These are phyloP conservation scores for Rhododendron simsii DNA, from an alignment of 148 eudicot genomes.

Conservation along the genomic window DNA sequence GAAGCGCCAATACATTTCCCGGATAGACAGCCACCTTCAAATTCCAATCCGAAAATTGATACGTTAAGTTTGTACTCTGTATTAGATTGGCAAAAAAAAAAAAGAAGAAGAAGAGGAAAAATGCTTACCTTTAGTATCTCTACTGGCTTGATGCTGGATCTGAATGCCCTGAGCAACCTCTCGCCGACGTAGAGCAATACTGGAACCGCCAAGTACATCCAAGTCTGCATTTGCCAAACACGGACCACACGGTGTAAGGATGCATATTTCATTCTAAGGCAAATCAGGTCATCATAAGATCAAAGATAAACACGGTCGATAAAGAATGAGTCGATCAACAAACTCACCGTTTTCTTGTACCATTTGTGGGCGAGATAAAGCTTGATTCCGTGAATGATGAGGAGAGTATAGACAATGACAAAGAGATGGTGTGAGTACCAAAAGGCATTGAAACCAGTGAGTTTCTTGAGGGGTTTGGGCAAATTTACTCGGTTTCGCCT, in stretches of 20 bases:
- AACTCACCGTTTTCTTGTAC: constrained; percentile 41
- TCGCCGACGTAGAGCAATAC: constrained; percentile 36
- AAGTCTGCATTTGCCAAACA: constrained; percentile 31
- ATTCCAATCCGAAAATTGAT: neutral
- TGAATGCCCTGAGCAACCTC: constrained; percentile 41
- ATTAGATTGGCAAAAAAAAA: neutral
- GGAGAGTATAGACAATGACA: constrained; percentile 42
- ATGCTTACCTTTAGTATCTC: constrained; percentile 39
- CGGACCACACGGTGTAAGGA: neutral
- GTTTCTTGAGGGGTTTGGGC: constrained; percentile 41
- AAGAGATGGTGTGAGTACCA: constrained; percentile 61
- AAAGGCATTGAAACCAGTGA: constrained; percentile 57
- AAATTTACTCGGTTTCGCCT: constrained; percentile 36
- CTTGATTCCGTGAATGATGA: constrained; percentile 41
- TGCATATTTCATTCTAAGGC: neutral
- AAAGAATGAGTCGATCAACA: neutral
- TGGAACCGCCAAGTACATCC: constrained; percentile 56
- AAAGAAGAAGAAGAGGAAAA: neutral
- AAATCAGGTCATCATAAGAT: neutral
- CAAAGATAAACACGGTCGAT: neutral
- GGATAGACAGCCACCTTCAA: constrained; percentile 57
- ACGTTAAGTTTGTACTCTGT: neutral
- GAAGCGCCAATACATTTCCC: constrained; percentile 50
- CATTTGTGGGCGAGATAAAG: constrained; percentile 38
- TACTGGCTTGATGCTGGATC: constrained; percentile 52